These are phyloP conservation scores for Trichoderma lentiforme DNA, from an alignment of 2,329 filamentous ascomycete species.

Conservation along the genomic window DNA sequence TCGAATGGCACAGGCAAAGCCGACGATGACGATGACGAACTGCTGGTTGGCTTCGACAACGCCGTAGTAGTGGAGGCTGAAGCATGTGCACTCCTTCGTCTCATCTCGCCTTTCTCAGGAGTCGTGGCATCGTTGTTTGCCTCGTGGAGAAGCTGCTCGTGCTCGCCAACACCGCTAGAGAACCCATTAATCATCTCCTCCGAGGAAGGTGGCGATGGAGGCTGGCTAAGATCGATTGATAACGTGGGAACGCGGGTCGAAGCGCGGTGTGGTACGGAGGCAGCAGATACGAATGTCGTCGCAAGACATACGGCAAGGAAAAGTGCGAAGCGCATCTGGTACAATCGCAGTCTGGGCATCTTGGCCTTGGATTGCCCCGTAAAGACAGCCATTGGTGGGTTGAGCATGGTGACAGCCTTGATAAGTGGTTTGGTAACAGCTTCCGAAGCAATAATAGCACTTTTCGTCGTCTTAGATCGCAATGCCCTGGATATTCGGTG, in stretches of 20 bases:
- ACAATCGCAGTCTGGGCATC: not conserved
- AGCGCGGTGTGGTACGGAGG: constrained; percentile 5
- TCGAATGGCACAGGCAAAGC: constrained; percentile 66
- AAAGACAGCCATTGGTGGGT: not conserved
- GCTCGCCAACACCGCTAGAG: not conserved
- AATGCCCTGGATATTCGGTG: not conserved
- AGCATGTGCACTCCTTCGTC: not conserved
- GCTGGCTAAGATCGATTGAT: not conserved
- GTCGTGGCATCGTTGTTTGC: not conserved
- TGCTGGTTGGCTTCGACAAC: constrained; percentile 4
- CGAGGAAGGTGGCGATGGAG: not conserved
- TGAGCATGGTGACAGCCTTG: not conserved
- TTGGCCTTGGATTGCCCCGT: not conserved
- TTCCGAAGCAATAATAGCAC: not conserved
- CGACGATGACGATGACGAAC: not conserved
- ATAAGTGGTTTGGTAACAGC: not conserved
- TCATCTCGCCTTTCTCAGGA: constrained; percentile 19
- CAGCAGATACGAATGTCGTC: constrained; percentile 5
- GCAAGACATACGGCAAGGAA: constrained; percentile 13
- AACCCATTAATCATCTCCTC: not conserved
- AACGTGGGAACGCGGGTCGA: constrained; percentile 13
- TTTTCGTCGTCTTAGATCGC: not conserved
- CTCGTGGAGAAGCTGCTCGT: not conserved
- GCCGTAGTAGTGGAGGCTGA: not conserved
- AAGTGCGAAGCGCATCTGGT: constrained; percentile 8